phyloP scores from a whole-genome alignment of 176 grass and related monocot species.

The Zea luxurians region DNA sequence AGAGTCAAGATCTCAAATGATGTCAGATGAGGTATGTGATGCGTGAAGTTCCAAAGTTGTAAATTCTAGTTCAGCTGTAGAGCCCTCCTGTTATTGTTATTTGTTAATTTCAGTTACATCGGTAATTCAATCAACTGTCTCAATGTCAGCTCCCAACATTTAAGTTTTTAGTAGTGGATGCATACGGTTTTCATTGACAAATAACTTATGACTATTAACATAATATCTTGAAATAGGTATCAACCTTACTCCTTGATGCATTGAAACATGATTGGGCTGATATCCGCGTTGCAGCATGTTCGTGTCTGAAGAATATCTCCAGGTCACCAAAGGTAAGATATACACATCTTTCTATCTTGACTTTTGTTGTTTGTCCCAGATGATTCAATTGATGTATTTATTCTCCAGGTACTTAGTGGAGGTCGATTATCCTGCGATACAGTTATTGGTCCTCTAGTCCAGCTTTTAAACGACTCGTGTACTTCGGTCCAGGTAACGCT shows the following conservation, averaged over 20 bases:
- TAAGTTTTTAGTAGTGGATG: slow-evolving; percentile 8
- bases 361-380: slow-evolving; percentile 34
- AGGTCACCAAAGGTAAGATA: slow-evolving; percentile 78
- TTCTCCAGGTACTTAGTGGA: slow-evolving; percentile 79
- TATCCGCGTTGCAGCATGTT: slow-evolving; percentile 84
- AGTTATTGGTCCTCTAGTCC: slow-evolving; percentile 58
- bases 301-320: slow-evolving; percentile 92
- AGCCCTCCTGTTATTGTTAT: slow-evolving; percentile 6
- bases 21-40: slow-evolving; percentile 46
- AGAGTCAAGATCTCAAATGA: slow-evolving; percentile 79
- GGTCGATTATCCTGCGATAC: slow-evolving; percentile 76
- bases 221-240: slow-evolving; percentile 53
- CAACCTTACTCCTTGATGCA: slow-evolving; percentile 72
- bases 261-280: slow-evolving; percentile 80
- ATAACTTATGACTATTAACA: slow-evolving; percentile 26
- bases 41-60: slow-evolving; percentile 22
- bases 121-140: slow-evolving; percentile 13
- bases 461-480: slow-evolving; percentile 79
- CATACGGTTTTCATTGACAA: slow-evolving; percentile 1
- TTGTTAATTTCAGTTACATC: slow-evolving; percentile 2
- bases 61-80: slow-evolving; percentile 24
- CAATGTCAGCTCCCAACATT: neutral
- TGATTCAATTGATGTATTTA: slow-evolving; percentile 38
- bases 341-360: slow-evolving; percentile 27
- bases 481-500: slow-evolving; percentile 77